Evolutionary conservation across 2,329 filamentous ascomycete genomes (phyloP).

Genomic region (Lachnum nothofagi): DNA sequence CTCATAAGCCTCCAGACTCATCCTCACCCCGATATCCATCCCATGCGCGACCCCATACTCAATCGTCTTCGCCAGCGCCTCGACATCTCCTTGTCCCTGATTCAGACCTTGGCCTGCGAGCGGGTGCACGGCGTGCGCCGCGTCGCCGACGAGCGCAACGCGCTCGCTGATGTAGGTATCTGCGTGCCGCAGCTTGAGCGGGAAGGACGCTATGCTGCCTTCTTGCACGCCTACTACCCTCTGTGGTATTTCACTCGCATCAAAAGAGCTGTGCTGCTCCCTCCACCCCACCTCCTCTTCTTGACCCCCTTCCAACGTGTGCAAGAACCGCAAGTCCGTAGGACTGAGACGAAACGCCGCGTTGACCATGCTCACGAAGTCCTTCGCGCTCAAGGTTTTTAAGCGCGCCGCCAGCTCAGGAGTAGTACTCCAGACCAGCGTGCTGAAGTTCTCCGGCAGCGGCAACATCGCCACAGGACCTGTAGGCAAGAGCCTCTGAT

Average conservation of each 20-base stretch:
- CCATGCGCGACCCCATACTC: conserved; percentile 74
- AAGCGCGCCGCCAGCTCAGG: conserved; percentile 72
- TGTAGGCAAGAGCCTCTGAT: conserved; percentile 89
- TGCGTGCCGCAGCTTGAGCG: conserved; percentile 86
- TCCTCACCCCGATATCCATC: conserved; percentile 74
- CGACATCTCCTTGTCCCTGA: conserved; percentile 83
- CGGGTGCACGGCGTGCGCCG: conserved; percentile 91
- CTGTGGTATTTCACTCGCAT: conserved; percentile 56
- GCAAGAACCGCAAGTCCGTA: conserved; percentile 78
- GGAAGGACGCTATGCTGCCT: conserved; percentile 80
- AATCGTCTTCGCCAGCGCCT: conserved; percentile 70
- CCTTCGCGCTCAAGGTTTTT: conserved; percentile 65
- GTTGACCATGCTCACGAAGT: conserved; percentile 86
- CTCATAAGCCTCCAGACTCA: conserved; percentile 77
- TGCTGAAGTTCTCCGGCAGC: conserved; percentile 74
- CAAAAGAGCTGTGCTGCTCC: conserved; percentile 60
- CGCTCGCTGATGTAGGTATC: conserved; percentile 87
- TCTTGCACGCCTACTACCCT: conserved; percentile 66
- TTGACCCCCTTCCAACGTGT: conserved; percentile 55
- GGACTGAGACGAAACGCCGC: conserved; percentile 80
- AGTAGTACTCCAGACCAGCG: conserved; percentile 92
- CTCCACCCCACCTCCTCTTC: conserved; percentile 82
- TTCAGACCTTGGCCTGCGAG: conserved; percentile 93
- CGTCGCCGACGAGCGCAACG: conserved; percentile 88
- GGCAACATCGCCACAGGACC: conserved; percentile 90